Evolutionary conservation across 495 filamentous ascomycete species (phyloP).

Genomic region (Aspergillus bridgeri): DNA sequence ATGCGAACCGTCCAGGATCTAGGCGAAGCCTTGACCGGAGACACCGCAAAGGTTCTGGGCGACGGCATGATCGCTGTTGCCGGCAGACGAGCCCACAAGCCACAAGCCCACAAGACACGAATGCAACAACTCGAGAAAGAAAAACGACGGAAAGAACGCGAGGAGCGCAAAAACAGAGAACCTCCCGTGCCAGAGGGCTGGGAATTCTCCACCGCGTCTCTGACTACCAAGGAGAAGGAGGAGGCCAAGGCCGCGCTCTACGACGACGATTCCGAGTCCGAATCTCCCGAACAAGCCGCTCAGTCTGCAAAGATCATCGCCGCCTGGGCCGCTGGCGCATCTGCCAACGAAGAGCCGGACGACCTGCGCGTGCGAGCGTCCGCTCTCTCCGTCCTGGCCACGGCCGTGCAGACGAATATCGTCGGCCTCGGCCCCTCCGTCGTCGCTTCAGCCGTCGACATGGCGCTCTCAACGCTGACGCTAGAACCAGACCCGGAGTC

Average conservation of each 20-base stretch:
- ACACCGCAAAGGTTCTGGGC: constrained; percentile 51
- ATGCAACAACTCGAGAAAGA: constrained; percentile 48
- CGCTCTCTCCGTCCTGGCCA: constrained; percentile 68
- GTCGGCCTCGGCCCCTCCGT: constrained; percentile 53
- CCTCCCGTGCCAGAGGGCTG: constrained; percentile 28
- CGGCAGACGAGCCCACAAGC: constrained; percentile 56
- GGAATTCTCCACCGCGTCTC: constrained; percentile 25
- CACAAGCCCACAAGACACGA: constrained; percentile 52
- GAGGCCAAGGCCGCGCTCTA: constrained; percentile 18
- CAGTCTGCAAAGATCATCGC: constrained; percentile 61
- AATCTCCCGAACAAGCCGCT: constrained; percentile 48
- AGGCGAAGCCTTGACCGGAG: constrained; percentile 57
- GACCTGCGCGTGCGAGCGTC: constrained; percentile 77
- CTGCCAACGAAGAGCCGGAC: constrained; percentile 52
- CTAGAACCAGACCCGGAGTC: constrained; percentile 61
- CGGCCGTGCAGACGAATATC: constrained; percentile 64
- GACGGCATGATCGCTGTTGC: constrained; percentile 65
- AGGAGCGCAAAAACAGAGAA: constrained; percentile 36
- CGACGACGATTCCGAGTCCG: constrained; percentile 37
- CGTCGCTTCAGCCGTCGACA: constrained; percentile 59
- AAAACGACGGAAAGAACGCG: constrained; percentile 38
- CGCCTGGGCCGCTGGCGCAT: constrained; percentile 69
- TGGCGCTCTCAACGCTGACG: constrained; percentile 62
- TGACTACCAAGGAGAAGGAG: constrained; percentile 5
- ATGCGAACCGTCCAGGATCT: constrained; percentile 66